Base-by-base conservation (phyloP, 768 basidiomycete species). In the Chlorophyllum brunneum region DNA sequence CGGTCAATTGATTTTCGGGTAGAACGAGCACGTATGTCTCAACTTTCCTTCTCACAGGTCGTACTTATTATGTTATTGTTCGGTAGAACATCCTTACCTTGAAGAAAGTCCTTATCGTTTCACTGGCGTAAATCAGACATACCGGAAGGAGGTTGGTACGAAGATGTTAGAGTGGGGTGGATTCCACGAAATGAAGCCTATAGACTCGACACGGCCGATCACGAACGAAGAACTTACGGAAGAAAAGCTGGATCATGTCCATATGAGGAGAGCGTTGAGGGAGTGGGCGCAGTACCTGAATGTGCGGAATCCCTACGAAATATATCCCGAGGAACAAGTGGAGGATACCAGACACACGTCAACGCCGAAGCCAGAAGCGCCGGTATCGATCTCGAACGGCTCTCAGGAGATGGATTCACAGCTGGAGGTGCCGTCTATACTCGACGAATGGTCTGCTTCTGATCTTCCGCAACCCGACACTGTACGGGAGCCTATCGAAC, bases 91-190 rank as follows among this genome's bases (percentile, higher is more conserved):
- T 44, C 22, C 39, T 6, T 23, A 20, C 37, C 48, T 48, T 36
- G 37, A 54, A 47, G 40, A 51, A 48, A 46, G 37, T 42, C 37
- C 39, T 43, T 26, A 47, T 40, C 33, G 26, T 22, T 37, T 31
- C 49, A 11, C 5, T 22, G 23, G 30, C 4, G 3, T 30, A 15
- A 38, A 33, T 56, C 7, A 56, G 39, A 44, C 43, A 60, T 39
- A 33, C 49, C 55, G 34, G 24, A 54, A 42, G 51, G 57, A 30
- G 0, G 52, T 22, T 27, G 36, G 24, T 49, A 56, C 30, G 16
- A 40, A 56, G 31, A 72, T 72, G 54, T 48, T 72, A 9, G 52
- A 58, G 27, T 76, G 73, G 73, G 72, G 71, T 40, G 71, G 72
- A 4, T 72, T 74, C 52, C 48, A 65, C 37, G 40, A 54, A 6